Conservation (phyloP, 441 rosid species). For the Bruguiera hainesii region DNA sequence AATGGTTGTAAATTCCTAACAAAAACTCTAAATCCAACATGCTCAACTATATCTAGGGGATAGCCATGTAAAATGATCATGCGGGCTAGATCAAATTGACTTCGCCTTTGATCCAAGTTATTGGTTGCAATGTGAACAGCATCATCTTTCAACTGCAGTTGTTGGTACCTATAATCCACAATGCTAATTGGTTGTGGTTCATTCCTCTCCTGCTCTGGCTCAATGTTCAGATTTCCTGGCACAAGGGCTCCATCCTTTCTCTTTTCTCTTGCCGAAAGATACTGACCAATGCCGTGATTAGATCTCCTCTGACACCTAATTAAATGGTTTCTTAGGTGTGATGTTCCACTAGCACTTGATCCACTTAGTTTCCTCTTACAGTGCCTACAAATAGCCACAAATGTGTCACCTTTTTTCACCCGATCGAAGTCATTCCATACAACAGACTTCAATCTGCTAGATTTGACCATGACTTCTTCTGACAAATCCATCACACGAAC, state of each 20-base stretch:
- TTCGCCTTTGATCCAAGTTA: constrained; percentile 58
- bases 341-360: constrained; percentile 72
- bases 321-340: constrained; percentile 73
- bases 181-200: constrained; percentile 31
- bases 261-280: constrained; percentile 42
- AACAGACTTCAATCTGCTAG: constrained; percentile 63
- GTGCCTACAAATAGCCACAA: constrained; percentile 65
- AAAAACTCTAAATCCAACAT: constrained; percentile 63
- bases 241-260: constrained; percentile 43
- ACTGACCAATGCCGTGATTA: constrained; percentile 28
- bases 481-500: constrained; percentile 51
- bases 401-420: constrained; percentile 57
- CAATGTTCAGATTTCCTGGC: constrained; percentile 28
- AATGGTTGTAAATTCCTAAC: constrained; percentile 58
- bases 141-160: constrained; percentile 42
- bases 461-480: constrained; percentile 61
- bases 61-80: constrained; percentile 71
- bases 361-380: constrained; percentile 71
- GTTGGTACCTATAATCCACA: constrained; percentile 41
- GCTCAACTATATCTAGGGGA: constrained; percentile 66
- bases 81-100: constrained; percentile 62
- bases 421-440: constrained; percentile 85
- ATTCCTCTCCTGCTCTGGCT: constrained; percentile 44
- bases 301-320: constrained; percentile 58
- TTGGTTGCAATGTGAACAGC: constrained; percentile 14